Conservation (phyloP, 345 rosid species). For the Hibiscus mutabilis region DNA sequence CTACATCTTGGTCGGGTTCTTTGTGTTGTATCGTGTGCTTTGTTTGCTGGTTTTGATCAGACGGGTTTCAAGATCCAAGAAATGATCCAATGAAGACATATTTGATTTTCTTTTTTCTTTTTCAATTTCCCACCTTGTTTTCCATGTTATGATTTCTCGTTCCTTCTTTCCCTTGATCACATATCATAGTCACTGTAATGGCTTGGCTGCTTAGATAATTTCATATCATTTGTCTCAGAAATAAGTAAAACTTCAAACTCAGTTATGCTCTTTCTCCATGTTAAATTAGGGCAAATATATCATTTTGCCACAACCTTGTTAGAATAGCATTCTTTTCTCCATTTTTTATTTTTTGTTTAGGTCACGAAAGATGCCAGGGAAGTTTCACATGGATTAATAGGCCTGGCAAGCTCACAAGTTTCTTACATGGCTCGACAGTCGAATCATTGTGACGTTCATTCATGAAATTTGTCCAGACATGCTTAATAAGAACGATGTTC, state of each 20-base stretch:
- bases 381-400: neutral
- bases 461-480: neutral
- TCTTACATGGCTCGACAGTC: slow-evolving; percentile 4
- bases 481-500: too few species aligned
- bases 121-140: neutral
- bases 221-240: neutral
- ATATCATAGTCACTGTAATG: slow-evolving; percentile 1
- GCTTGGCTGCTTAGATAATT: neutral
- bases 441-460: neutral
- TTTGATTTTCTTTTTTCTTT: neutral
- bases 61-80: slow-evolving; percentile 72
- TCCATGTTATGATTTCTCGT: neutral
- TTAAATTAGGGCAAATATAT: neutral
- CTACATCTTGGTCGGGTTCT: slow-evolving; percentile 73
- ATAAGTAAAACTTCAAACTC: neutral
- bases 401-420: neutral
- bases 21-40: slow-evolving; percentile 69
- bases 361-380: neutral
- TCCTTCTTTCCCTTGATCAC: neutral
- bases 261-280: neutral
- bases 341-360: neutral
- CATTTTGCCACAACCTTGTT: neutral
- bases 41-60: slow-evolving; percentile 65
- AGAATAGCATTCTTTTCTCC: too few species aligned
- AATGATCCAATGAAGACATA: slow-evolving; percentile 17